Base-by-base conservation (phyloP, 352 stramenopile genomes). In the Phytophthora syringae region DNA sequence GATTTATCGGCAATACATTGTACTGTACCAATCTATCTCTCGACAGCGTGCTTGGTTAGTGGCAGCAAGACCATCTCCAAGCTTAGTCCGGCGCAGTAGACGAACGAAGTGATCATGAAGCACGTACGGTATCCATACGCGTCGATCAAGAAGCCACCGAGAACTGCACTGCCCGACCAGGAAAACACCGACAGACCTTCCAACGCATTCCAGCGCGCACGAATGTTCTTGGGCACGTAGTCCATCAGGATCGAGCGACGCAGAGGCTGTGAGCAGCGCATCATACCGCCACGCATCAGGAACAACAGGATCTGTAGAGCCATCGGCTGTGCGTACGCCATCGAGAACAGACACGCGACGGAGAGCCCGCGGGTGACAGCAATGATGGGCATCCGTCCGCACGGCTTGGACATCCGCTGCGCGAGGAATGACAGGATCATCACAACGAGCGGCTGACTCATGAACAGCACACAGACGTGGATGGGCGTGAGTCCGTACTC, bases 221-320 rank as follows among this genome's bases (percentile, higher is more conserved):
- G 86, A 50, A 91, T 74, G 45, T 88, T 74, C 64, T 88, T 85
- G 21, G 76, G 82, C 34, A 94, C 86, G 61, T 82, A 88, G 56
- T 94, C 86, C 86, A 94, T 94, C 45, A 94, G 64, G 13, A 94
- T 76, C 12, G 86, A 92, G 2, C 83, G 83, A 27, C 86, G 82
- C 40, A 94, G 65, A 25, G 86, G 86, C 66, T 94, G 83, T 25
- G 86, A 94, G 55, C 86, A 94, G 34, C 86, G 83, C 86, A 94
- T 94, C 79, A 91, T 92, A 22, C 86, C 86, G 20, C 83, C 83
- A 42, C 86, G 82, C 70, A 92, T 79, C 25, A 92, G 71, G 54
- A 94, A 94, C 18, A 94, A 57, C 34, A 74, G 56, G 40, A 94
- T 82, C 68, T 94, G 80, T 7, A 90, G 51, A 21, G 25, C 49